Conservation (phyloP, 768 basidiomycete species). For the Hortiboletus flavorubellus region DNA sequence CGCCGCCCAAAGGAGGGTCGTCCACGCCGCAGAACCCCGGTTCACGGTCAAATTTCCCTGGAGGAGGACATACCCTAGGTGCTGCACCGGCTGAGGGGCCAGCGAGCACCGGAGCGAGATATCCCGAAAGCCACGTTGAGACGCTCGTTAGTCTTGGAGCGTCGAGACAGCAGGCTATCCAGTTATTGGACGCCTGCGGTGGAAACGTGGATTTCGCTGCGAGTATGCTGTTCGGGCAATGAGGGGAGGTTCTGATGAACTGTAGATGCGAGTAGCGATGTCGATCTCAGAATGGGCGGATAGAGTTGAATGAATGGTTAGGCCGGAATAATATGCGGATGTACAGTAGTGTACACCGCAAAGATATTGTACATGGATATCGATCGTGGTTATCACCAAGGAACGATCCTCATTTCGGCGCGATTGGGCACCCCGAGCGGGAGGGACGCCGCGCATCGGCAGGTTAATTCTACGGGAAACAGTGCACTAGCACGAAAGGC, state of each 20-base stretch:
- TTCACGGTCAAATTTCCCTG: constrained; percentile 51
- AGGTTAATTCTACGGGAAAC: no score
- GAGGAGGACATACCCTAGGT: constrained; percentile 63
- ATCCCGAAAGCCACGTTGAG: constrained; percentile 58
- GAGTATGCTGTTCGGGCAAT: constrained; percentile 68
- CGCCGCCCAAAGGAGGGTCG: constrained; percentile 13
- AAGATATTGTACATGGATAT: constrained; percentile 4
- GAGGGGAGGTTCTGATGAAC: neutral
- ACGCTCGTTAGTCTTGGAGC: constrained; percentile 77
- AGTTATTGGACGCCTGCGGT: constrained; percentile 69
- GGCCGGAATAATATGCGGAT: neutral
- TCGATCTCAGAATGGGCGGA: constrained; percentile 2
- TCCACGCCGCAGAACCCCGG: constrained; percentile 41
- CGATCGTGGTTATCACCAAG: no score
- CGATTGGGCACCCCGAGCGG: no score
- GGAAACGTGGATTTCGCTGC: constrained; percentile 90
- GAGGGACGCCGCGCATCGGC: no score
- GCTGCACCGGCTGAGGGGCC: constrained; percentile 31
- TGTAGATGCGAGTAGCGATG: neutral
- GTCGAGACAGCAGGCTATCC: constrained; percentile 71
- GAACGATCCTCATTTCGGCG: no score
- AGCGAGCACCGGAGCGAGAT: constrained; percentile 47
- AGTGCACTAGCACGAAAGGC: no score
- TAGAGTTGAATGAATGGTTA: neutral
- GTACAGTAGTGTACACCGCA: neutral